phyloP scores from a whole-genome alignment of 2,329 filamentous ascomycete species.

The Arthrobotrys sinensis region DNA sequence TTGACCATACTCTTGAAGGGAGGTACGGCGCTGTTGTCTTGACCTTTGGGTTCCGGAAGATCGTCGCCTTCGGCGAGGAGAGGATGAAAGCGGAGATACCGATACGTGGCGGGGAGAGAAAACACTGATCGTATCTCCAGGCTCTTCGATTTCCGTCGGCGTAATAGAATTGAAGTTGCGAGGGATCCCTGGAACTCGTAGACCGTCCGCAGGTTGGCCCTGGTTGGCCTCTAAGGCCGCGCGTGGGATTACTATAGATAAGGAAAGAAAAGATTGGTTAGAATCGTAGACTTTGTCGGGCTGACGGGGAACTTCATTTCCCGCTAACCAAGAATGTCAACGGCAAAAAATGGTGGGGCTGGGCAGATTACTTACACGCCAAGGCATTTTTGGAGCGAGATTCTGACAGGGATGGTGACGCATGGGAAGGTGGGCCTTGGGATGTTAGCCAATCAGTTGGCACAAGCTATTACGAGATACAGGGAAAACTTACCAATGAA shows the following conservation, averaged over 20 bases:
- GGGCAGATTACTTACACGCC: constrained; percentile 53
- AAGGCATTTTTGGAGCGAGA: constrained; percentile 36
- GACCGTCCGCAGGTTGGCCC: constrained; percentile 33
- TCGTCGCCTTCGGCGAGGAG: constrained; percentile 28
- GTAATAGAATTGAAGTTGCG: constrained; percentile 46
- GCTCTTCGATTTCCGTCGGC: constrained; percentile 60
- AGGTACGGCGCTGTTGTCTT: constrained; percentile 29
- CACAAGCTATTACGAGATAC: not conserved
- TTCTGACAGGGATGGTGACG: constrained; percentile 53
- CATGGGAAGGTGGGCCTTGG: constrained; percentile 15
- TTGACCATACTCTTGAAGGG: constrained; percentile 50
- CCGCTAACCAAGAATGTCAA: constrained; percentile 37
- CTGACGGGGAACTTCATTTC: constrained; percentile 13
- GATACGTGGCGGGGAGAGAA: constrained; percentile 30
- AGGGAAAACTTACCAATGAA: constrained; percentile 43
- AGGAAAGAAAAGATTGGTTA: constrained; percentile 41
- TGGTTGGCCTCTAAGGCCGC: constrained; percentile 53
- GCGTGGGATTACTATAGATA: constrained; percentile 55
- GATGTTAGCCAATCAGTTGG: constrained; percentile 43
- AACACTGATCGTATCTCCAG: constrained; percentile 20
- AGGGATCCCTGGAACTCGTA: constrained; percentile 39
- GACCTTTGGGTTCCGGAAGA: constrained; percentile 37
- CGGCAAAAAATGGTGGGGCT: constrained; percentile 46
- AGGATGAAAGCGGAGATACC: constrained; percentile 39
- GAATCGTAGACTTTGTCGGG: constrained; percentile 22